Evolutionary conservation across 2,329 filamentous ascomycete species (phyloP).

Genomic region (Claviceps pusilla): DNA sequence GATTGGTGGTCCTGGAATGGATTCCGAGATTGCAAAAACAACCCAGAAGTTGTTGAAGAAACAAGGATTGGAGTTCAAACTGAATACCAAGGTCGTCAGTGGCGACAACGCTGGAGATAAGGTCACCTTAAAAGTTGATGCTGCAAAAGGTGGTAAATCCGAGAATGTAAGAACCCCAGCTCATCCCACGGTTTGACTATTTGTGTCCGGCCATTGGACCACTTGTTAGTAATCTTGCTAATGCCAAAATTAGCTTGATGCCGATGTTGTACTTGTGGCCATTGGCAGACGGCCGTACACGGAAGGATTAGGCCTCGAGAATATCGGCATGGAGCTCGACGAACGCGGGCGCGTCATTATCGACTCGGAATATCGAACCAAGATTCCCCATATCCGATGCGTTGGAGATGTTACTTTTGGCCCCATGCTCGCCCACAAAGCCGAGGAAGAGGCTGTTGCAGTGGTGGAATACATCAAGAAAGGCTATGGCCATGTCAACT

Average conservation of each 20-base stretch:
- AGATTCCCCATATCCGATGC: constrained; percentile 90
- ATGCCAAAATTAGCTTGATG: constrained; percentile 52
- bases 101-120: constrained; percentile 68
- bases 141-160: constrained; percentile 89
- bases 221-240: constrained; percentile 6
- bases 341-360: constrained; percentile 91
- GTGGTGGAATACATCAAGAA: constrained; percentile 96
- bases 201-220: not conserved
- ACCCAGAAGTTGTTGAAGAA: constrained; percentile 86
- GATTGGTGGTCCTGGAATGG: constrained; percentile 97
- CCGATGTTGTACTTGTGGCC: constrained; percentile 89
- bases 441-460: constrained; percentile 92
- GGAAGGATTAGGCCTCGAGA: constrained; percentile 78
- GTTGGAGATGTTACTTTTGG: constrained; percentile 95
- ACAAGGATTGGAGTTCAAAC: constrained; percentile 97
- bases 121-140: constrained; percentile 72
- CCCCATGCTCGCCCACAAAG: constrained; percentile 98
- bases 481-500: constrained; percentile 97
- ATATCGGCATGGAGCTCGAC: constrained; percentile 80
- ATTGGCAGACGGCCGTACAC: constrained; percentile 96
- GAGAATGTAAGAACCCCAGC: constrained; percentile 52
- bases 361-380: constrained; percentile 97
- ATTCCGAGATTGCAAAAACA: constrained; percentile 78
- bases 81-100: constrained; percentile 82
- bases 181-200: not conserved